Evolutionary conservation across 1,284 basidiomycete genomes (phyloP), one percentile per base, ranked within the genome.

Genomic region (Sporisorium scitamineum): DNA sequence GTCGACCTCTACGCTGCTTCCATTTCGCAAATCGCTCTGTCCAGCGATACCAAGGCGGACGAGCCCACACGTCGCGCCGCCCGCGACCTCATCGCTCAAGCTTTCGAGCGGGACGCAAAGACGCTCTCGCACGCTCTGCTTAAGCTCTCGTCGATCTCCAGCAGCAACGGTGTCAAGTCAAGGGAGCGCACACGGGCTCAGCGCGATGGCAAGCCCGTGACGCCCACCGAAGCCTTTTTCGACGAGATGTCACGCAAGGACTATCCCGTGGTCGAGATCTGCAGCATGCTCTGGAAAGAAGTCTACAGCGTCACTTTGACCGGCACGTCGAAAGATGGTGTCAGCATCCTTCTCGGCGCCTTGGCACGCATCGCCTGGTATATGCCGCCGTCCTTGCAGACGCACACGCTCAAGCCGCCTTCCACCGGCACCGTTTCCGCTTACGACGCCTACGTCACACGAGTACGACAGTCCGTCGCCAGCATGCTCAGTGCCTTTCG

Each of bases 1-100:
- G 71, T 81, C 32, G 70, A 77, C 34, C 62, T 84, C 27, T 83
- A 84, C 39, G 76, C 83, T 6, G 26, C 73, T 13, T 56, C 64
- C 34, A 74, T 81, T 50, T 48, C 76, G 2, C 59, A 41, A 10
- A 70, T 80, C 18, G 80, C 79, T 24, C 54, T 81, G 20, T 53
- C 62, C 27, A 32, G 42, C 26, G 63, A 72, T 13, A 50, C 26
- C 34, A 64, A 76, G n/a, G 42, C 61, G 2, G 53, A 69, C 34
- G 54, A 58, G 3, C 47, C 57, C 10, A 70, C 71, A 2, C 61
- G 76, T 16, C 47, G 39, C 6, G 65, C 67, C 2, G 80, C 80
- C 3, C 70, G 61, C 31, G 53, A 75, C 26, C 71, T 81, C 34
- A 61, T 81, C 8, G 39, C 48, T 1, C 54, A 66, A 37, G 70